Base-by-base conservation (phyloP, 345 rosid genomes). In the Pelargonium nanum region DNA sequence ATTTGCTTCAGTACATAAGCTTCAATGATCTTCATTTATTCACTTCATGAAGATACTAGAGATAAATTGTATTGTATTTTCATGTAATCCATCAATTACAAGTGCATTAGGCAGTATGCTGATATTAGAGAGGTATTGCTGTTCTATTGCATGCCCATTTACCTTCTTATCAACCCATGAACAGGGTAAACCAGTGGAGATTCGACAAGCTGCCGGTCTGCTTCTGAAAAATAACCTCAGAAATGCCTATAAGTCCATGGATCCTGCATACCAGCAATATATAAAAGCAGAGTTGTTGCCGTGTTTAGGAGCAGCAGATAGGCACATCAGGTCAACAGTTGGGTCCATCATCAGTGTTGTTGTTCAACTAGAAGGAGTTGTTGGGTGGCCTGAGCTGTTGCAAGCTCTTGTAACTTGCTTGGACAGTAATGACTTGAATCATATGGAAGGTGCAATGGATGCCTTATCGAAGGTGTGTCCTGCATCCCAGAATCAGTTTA, bases 401-500 rank as follows among this genome's bases (percentile, higher is more conserved):
- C 86, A 86, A 69, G 96, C 90, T 67, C 87, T 90, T 32, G 78
- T 84, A 12, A 70, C 75, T 70, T 90, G 96, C 72, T 71, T 94
- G 78, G 97, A 94, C 58, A 84, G 97, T 72, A 82, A 86, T 78
- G 92, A 87, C 22, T 61, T 77, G 4, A 79, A 90, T 77, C 97
- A 85, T 70, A 94, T 90, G 96, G 97, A 89, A 77, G 99, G 99
- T 59, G 97, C 95, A 1, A 87, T 90, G 96, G 99, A 94, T 78
- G 95, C 97, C 12, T 72, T 90, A 67, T 90, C 96, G 17, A 94
- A 89, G 99, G 97, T 89, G 74, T 40, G 12, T 17, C 13, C 53
- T 52, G 21, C 53, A 58, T 68, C 26, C 58, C 26, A 4, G 5
- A 66, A 58, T 26, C 22, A 58, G 24, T 50, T 23, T 34, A 60